These are phyloP conservation scores for Chaetomiaceae sp. DNA, from an alignment of 2,329 filamentous ascomycete genomes.

Conservation along the genomic window DNA sequence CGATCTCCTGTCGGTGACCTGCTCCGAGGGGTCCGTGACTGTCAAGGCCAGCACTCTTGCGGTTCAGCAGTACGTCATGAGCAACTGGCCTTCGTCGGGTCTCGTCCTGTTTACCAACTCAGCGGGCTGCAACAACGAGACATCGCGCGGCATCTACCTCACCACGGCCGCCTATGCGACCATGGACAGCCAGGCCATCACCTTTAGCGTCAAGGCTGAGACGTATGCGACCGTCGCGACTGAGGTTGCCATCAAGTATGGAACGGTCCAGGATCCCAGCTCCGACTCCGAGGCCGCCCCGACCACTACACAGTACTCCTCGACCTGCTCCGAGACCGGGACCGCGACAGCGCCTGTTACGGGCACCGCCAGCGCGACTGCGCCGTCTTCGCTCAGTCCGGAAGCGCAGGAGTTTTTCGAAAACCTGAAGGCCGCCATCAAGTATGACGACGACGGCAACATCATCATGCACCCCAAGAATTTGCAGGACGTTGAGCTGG, in stretches of 20 bases:
- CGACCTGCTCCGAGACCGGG: conserved; percentile 1
- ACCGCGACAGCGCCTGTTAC: not conserved
- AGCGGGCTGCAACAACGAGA: not conserved
- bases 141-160: not conserved
- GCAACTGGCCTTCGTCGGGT: not conserved
- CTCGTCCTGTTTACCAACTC: conserved; percentile 2
- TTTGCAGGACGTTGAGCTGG: not conserved
- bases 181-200: not conserved
- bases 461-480: conserved; percentile 5
- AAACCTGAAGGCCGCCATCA: not conserved
- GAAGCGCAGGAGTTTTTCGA: not conserved
- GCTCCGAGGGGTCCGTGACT: not conserved
- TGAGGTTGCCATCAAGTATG: conserved; percentile 3
- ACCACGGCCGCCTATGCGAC: not conserved
- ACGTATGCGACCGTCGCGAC: not conserved
- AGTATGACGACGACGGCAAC: conserved; percentile 7
- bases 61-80: not conserved
- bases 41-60: not conserved
- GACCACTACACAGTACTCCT: not conserved
- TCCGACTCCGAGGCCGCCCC: not conserved
- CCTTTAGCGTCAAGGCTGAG: not conserved
- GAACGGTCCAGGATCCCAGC: not conserved
- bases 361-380: not conserved
- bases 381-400: not conserved
- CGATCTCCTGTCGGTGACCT: not conserved